These are phyloP conservation scores for Candida silvicultrix DNA, from an alignment of 805 yeast species.

Conservation along the genomic window DNA sequence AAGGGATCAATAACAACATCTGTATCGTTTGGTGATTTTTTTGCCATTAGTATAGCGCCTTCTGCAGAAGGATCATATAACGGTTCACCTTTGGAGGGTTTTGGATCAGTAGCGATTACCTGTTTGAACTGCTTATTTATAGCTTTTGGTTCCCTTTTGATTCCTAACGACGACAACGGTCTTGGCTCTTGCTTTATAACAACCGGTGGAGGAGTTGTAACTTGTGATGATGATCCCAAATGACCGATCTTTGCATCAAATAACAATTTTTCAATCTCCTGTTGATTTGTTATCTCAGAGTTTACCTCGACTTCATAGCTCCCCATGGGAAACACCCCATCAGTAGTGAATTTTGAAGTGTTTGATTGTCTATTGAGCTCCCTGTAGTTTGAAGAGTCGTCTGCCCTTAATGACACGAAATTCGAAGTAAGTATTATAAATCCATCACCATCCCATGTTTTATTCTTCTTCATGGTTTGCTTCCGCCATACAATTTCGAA, in stretches of 20 bases:
- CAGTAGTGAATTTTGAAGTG: slow-evolving; percentile 23
- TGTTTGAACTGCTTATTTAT: slow-evolving; percentile 20
- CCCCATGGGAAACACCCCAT: slow-evolving; percentile 44
- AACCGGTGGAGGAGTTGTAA: slow-evolving; percentile 8
- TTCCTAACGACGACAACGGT: slow-evolving; percentile 2
- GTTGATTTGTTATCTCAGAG: slow-evolving; percentile 29
- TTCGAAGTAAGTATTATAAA: slow-evolving; percentile 30
- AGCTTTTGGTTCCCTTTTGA: slow-evolving; percentile 10
- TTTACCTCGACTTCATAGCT: slow-evolving; percentile 59
- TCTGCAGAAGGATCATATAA: slow-evolving; percentile 30
- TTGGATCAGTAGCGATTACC: slow-evolving; percentile 14
- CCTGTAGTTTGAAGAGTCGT: slow-evolving; percentile 24
- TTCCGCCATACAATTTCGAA: slow-evolving; percentile 42
- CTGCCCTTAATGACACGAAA: slow-evolving; percentile 25
- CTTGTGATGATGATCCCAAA: not conserved
- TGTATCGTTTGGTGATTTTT: slow-evolving; percentile 16
- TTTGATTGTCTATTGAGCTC: slow-evolving; percentile 15
- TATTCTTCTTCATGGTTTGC: slow-evolving; percentile 67
- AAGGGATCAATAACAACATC: slow-evolving; percentile 59
- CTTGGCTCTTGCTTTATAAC: slow-evolving; percentile 6
- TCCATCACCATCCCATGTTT: slow-evolving; percentile 96
- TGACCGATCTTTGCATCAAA: not conserved
- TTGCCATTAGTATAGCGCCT: slow-evolving; percentile 38
- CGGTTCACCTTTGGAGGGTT: slow-evolving; percentile 23
- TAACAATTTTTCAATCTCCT: slow-evolving; percentile 15